Conservation (phyloP, 441 rosid species). For the Gossypium davidsonii region DNA sequence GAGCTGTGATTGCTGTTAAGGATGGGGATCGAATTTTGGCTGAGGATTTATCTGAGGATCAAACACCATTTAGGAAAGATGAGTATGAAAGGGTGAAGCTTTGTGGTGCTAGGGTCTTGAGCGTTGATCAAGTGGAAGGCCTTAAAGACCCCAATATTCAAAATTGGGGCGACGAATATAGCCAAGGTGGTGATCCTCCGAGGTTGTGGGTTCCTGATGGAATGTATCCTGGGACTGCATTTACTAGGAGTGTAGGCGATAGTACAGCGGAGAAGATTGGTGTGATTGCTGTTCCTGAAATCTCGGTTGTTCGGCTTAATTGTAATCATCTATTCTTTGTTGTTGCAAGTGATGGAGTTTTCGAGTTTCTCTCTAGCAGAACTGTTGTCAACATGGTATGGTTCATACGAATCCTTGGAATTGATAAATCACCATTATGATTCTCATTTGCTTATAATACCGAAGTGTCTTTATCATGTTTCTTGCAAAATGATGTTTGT, state of each 20-base stretch:
- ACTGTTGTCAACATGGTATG: slow-evolving; percentile 83
- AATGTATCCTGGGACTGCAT: slow-evolving; percentile 89
- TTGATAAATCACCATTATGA: neutral
- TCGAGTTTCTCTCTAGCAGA: slow-evolving; percentile 92
- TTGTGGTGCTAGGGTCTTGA: slow-evolving; percentile 86
- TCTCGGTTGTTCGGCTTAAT: slow-evolving; percentile 51
- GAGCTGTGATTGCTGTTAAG: slow-evolving; percentile 76
- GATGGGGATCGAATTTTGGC: slow-evolving; percentile 55
- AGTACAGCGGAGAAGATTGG: slow-evolving; percentile 76
- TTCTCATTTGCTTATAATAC: neutral
- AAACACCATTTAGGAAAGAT: slow-evolving; percentile 89
- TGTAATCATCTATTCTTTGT: slow-evolving; percentile 74
- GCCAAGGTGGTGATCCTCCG: slow-evolving; percentile 83
- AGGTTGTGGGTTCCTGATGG: slow-evolving; percentile 93
- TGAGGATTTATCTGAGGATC: slow-evolving; percentile 78
- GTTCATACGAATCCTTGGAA: neutral
- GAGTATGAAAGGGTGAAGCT: slow-evolving; percentile 85
- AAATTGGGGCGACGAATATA: slow-evolving; percentile 84
- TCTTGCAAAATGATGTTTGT: neutral
- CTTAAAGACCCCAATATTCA: slow-evolving; percentile 74
- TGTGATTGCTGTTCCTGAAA: slow-evolving; percentile 80
- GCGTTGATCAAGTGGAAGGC: slow-evolving; percentile 86
- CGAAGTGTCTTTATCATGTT: neutral
- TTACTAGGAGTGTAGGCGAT: slow-evolving; percentile 90
- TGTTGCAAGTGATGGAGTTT: slow-evolving; percentile 94